Evolutionary conservation across 2,329 filamentous ascomycete species (phyloP).

Genomic region (Ophiobolus disseminans): DNA sequence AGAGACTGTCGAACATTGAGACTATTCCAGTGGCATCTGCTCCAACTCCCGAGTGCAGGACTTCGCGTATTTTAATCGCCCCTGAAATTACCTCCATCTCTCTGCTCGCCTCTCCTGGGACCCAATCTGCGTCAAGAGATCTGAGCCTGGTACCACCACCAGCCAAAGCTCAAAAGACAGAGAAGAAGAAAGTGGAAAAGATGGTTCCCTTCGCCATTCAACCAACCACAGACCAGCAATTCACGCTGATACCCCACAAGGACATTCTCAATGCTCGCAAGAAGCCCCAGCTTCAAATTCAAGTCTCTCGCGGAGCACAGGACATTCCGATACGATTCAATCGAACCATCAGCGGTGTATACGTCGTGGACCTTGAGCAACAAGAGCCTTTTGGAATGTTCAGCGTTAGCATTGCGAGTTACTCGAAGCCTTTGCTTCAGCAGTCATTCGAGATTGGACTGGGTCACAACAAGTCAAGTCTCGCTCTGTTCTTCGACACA

Average conservation of each 20-base stretch:
- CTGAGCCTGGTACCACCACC: constrained; percentile 23
- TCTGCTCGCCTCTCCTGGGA: constrained; percentile 3
- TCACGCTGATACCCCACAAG: constrained; percentile 59
- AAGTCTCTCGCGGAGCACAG: constrained; percentile 53
- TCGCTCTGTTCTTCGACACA: constrained; percentile 29
- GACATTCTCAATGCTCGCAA: constrained; percentile 50
- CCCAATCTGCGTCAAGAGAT: constrained; percentile 16
- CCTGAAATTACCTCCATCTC: background rate
- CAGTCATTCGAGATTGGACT: constrained; percentile 44
- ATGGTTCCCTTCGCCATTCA: constrained; percentile 59
- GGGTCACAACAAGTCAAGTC: constrained; percentile 40
- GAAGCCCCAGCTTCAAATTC: constrained; percentile 58
- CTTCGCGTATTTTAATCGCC: constrained; percentile 9
- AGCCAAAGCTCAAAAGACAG: constrained; percentile 10
- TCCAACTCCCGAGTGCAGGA: constrained; percentile 1
- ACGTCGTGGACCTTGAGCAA: constrained; percentile 58
- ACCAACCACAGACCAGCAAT: constrained; percentile 61
- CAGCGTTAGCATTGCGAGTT: constrained; percentile 55
- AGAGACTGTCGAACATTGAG: constrained; percentile 9
- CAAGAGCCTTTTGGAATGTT: constrained; percentile 58
- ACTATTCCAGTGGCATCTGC: constrained; percentile 8
- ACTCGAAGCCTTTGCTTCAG: constrained; percentile 46
- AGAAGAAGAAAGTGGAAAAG: constrained; percentile 30
- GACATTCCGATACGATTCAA: constrained; percentile 55
- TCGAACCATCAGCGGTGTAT: constrained; percentile 61